These are phyloP conservation scores for Neopestalotiopsis sp. DNA, from an alignment of 2,329 filamentous ascomycete genomes.

Conservation along the genomic window DNA sequence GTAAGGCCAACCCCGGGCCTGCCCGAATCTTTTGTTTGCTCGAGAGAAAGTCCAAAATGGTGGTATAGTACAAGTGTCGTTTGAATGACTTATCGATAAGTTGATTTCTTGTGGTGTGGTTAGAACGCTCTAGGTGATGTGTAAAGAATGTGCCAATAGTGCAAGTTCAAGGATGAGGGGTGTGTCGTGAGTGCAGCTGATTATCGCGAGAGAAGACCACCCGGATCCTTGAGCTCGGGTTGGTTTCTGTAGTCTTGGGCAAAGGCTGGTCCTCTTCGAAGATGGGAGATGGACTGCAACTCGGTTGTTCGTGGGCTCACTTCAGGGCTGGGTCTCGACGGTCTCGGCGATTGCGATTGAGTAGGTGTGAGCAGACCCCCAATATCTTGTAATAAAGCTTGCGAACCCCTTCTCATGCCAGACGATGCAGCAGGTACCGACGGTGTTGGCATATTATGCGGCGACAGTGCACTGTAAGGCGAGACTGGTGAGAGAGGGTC, in stretches of 20 bases:
- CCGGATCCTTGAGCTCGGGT: slow-evolving; percentile 44
- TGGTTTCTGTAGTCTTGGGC: slow-evolving; percentile 37
- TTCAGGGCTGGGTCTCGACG: slow-evolving; percentile 37
- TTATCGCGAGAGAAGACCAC: slow-evolving; percentile 40
- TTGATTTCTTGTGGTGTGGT: neutral
- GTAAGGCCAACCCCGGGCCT: slow-evolving; percentile 1
- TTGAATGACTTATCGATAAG: neutral
- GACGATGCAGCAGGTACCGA: slow-evolving; percentile 49
- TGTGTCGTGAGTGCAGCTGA: neutral
- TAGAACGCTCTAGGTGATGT: neutral
- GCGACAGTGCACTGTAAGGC: slow-evolving; percentile 25
- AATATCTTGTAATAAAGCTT: slow-evolving; percentile 63
- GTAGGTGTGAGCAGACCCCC: slow-evolving; percentile 57
- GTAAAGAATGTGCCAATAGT: neutral
- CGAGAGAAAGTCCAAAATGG: slow-evolving; percentile 6
- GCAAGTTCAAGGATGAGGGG: neutral
- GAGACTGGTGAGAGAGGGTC: slow-evolving; percentile 37
- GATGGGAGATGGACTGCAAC: slow-evolving; percentile 52
- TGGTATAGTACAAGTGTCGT: slow-evolving; percentile 14
- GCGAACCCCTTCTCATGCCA: slow-evolving; percentile 60
- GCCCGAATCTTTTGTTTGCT: slow-evolving; percentile 12
- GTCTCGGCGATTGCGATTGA: slow-evolving; percentile 38
- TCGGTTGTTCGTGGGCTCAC: slow-evolving; percentile 42
- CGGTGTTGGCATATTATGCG: slow-evolving; percentile 45
- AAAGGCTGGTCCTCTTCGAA: slow-evolving; percentile 40